Evolutionary conservation across 2,329 filamentous ascomycete species (phyloP).

Genomic region (Nemania sp.): DNA sequence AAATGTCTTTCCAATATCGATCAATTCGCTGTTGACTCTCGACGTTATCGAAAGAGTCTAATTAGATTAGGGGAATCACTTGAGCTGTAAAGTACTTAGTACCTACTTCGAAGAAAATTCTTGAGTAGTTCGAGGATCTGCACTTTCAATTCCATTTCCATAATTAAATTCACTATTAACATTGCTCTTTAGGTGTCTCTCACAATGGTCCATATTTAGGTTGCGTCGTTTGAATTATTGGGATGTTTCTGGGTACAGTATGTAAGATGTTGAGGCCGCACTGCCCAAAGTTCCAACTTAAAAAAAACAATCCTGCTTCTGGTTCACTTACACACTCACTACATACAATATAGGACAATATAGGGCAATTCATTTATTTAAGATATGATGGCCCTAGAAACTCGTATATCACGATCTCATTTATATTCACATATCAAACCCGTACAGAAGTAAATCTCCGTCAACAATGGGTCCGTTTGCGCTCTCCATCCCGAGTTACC

Average conservation of each 20-base stretch:
- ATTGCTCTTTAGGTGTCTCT: not conserved
- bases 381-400: not conserved
- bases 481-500: slow-evolving; percentile 47
- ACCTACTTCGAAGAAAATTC: too few species aligned
- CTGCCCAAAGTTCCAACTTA: slow-evolving; percentile 18
- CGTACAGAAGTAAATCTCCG: not conserved
- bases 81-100: too few species aligned
- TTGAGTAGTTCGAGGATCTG: too few species aligned
- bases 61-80: too few species aligned
- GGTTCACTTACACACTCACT: slow-evolving; percentile 5
- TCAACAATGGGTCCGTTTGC: slow-evolving; percentile 47
- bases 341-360: not conserved
- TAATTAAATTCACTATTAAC: too few species aligned
- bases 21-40: not conserved
- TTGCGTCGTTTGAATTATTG: slow-evolving; percentile 2
- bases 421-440: not conserved
- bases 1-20: not conserved
- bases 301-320: not conserved
- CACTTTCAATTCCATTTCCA: too few species aligned
- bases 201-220: not conserved
- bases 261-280: slow-evolving; percentile 1
- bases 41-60: too few species aligned
- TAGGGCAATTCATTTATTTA: not conserved
- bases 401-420: not conserved
- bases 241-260: slow-evolving; percentile 27